phyloP scores from a whole-genome alignment of 352 stramenopile genomes.

The Phytopythium montanum region DNA sequence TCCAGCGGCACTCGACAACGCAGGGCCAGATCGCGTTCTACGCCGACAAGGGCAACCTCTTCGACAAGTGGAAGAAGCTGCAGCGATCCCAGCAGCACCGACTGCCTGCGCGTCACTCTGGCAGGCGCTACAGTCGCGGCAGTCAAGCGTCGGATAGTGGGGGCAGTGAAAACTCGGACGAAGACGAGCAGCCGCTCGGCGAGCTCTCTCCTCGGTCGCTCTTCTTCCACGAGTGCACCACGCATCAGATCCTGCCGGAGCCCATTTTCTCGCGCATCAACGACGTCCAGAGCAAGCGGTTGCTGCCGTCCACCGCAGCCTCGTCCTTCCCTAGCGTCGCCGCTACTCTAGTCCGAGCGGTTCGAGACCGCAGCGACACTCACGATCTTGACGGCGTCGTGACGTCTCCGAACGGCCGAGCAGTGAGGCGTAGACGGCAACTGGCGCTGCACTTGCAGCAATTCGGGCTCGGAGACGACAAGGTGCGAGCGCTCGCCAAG shows the following conservation, averaged over 20 bases:
- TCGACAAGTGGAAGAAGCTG: constrained; percentile 72
- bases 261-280: constrained; percentile 72
- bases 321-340: constrained; percentile 35
- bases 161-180: constrained; percentile 8
- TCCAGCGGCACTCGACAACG: constrained; percentile 47
- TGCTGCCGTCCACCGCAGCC: background rate
- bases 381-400: constrained; percentile 19
- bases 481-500: constrained; percentile 51
- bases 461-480: constrained; percentile 64
- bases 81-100: constrained; percentile 56
- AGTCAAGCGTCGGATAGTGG: constrained; percentile 7
- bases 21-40: constrained; percentile 66
- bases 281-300: constrained; percentile 19
- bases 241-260: constrained; percentile 55
- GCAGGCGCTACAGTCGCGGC: background rate
- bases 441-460: constrained; percentile 59
- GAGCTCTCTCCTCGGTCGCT: constrained; percentile 59
- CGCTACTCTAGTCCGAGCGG: constrained; percentile 30
- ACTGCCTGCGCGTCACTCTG: background rate
- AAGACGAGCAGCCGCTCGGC: constrained; percentile 14
- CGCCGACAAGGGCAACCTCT: constrained; percentile 66
- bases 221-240: constrained; percentile 63
- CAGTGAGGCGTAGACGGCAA: constrained; percentile 32
- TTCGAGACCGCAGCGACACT: constrained; percentile 14
- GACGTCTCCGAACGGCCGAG: constrained; percentile 15